A percentile compares a stretch with the other conserved stretches of the same genome.
These are phyloP conservation scores for Entamoeba dispar DNA, from an alignment of 208 protist genomes.

Conservation along the genomic window DNA sequence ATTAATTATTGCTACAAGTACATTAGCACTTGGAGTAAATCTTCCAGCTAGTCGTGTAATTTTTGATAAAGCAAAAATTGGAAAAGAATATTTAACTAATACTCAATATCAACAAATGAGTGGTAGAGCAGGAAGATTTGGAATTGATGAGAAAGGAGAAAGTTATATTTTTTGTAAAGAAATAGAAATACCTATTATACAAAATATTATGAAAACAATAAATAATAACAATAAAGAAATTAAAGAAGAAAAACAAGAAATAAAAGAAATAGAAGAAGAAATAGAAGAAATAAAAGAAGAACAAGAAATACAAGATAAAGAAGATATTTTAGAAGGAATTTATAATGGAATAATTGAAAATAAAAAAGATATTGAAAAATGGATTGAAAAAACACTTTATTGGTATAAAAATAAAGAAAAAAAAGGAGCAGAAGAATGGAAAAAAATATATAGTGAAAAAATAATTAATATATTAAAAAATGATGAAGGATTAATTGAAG, in stretches of 20 bases:
- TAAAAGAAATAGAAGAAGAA: not conserved
- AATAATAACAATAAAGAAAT: not conserved
- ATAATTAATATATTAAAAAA: not conserved
- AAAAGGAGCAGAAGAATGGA: not conserved
- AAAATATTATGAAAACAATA: not conserved
- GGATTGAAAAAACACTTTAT: not conserved
- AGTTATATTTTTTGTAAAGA: not conserved
- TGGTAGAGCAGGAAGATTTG: not conserved
- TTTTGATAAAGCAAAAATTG: not conserved
- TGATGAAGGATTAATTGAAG: not conserved
- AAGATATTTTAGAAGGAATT: not conserved
- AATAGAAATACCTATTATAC: not conserved
- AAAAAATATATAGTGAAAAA: not conserved
- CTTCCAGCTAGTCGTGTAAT: not conserved
- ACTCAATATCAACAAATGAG: not conserved
- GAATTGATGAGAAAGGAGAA: not conserved
- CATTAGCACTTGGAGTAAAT: constrained; percentile 12
- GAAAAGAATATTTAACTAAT: not conserved
- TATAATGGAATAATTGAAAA: not conserved
- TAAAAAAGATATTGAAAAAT: not conserved
- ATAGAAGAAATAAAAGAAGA: not conserved
- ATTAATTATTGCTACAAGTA: constrained; percentile 10
- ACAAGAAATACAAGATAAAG: not conserved
- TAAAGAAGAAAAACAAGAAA: not conserved
- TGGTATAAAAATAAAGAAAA: not conserved